phyloP scores from a whole-genome alignment of 306 rosid genomes.

The Boehmeria nivea region DNA sequence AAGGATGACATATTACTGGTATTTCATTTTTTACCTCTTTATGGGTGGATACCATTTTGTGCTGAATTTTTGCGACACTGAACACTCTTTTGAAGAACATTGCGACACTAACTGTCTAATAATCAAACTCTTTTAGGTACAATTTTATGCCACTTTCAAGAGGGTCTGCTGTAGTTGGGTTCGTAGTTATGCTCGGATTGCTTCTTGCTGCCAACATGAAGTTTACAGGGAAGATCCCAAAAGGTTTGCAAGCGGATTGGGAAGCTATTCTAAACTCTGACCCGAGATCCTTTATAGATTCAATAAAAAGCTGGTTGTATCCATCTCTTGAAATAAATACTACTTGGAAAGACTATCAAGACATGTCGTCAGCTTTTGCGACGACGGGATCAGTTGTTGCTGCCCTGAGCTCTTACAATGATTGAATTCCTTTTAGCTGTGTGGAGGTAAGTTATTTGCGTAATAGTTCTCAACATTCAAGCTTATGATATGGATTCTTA shows the following conservation, averaged over 20 bases:
- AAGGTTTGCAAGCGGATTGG: constrained; percentile 89
- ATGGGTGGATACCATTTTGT: constrained; percentile 6
- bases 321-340: constrained; percentile 76
- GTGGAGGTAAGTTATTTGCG: constrained; percentile 25
- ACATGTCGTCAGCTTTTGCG: constrained; percentile 57
- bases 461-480: no score
- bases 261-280: constrained; percentile 73
- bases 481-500: no score
- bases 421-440: constrained; percentile 31
- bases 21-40: constrained; percentile 16
- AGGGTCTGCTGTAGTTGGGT: constrained; percentile 88
- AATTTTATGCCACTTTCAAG: constrained; percentile 96
- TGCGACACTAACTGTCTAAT: constrained; percentile 8
- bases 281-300: constrained; percentile 62
- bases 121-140: constrained; percentile 53
- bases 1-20: constrained; percentile 99
- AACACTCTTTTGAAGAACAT: no score
- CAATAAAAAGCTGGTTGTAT: constrained; percentile 78
- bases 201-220: constrained; percentile 95
- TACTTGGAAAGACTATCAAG: constrained; percentile 90
- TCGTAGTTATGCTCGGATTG: constrained; percentile 75
- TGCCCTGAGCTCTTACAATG: constrained; percentile 69
- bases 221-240: constrained; percentile 80
- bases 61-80: constrained; percentile 7
- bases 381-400: constrained; percentile 87